A percentile compares a stretch with the other conserved stretches of the same genome.
These are phyloP conservation scores for Calcarisporium arbuscula DNA, from an alignment of 2,329 filamentous ascomycete genomes.

Conservation along the genomic window DNA sequence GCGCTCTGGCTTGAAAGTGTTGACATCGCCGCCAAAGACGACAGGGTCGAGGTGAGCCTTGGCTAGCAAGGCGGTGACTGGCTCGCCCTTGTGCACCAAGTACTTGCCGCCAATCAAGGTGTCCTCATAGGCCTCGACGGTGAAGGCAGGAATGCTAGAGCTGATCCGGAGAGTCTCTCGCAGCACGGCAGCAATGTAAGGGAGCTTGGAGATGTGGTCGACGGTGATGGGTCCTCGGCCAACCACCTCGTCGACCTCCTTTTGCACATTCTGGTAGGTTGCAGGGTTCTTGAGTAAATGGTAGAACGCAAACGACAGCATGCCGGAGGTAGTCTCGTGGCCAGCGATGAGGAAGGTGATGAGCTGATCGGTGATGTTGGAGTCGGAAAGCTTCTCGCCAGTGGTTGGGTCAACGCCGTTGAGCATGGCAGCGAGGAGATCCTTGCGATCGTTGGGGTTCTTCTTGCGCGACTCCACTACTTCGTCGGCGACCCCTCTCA, in stretches of 20 bases:
- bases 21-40: conserved; percentile 59
- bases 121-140: conserved; percentile 47
- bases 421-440: conserved; percentile 66
- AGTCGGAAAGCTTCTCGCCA: conserved; percentile 56
- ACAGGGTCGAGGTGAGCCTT: conserved; percentile 55
- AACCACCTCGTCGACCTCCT: conserved; percentile 62
- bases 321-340: conserved; percentile 65
- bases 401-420: conserved; percentile 61
- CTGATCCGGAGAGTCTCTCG: conserved; percentile 59
- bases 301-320: conserved; percentile 60
- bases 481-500: conserved; percentile 51
- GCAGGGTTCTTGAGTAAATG: conserved; percentile 58
- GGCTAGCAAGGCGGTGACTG: conserved; percentile 42
- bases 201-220: conserved; percentile 57
- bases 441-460: conserved; percentile 52
- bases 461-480: conserved; percentile 53
- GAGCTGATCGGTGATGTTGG: conserved; percentile 62
- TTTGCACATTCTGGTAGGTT: conserved; percentile 52
- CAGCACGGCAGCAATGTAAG: conserved; percentile 59
- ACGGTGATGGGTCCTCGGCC: conserved; percentile 50
- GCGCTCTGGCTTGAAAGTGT: conserved; percentile 62
- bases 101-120: conserved; percentile 57
- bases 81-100: conserved; percentile 44
- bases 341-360: conserved; percentile 67
- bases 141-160: conserved; percentile 54